A percentile compares a stretch with the other conserved stretches of the same genome.
Evolutionary conservation across 163 green algal species (phyloP).

Genomic region (Chlorella variabilis): DNA sequence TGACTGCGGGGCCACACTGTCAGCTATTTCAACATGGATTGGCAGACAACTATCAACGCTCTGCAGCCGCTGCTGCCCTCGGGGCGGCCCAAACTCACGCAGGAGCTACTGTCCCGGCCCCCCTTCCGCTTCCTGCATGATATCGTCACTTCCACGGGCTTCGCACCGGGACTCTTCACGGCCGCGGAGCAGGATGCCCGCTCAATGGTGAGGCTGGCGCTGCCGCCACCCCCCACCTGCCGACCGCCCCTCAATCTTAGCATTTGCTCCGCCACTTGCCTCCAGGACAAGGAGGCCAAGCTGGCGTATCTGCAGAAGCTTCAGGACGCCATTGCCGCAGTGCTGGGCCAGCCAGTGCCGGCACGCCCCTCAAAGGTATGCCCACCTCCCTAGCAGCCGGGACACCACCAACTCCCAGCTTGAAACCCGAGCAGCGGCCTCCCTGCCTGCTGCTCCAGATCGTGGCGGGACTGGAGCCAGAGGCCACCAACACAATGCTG

Average conservation of each 20-base stretch:
- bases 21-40: constrained; percentile 17
- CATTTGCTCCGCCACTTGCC: background rate
- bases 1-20: no score
- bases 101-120: constrained; percentile 79
- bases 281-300: constrained; percentile 83
- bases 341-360: constrained; percentile 57
- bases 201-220: background rate
- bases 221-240: background rate
- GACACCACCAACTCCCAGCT: background rate
- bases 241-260: background rate
- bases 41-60: constrained; percentile 44
- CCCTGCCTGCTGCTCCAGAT: constrained; percentile 61
- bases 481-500: constrained; percentile 87
- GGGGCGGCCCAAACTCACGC: constrained; percentile 73
- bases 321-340: constrained; percentile 65
- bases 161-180: constrained; percentile 73
- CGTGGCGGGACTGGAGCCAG: constrained; percentile 83
- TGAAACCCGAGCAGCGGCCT: no score
- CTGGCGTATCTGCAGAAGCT: constrained; percentile 81
- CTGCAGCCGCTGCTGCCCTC: constrained; percentile 57
- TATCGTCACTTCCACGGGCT: constrained; percentile 78
- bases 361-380: constrained; percentile 75
- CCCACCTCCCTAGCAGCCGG: no score
- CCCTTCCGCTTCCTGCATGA: constrained; percentile 90
- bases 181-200: constrained; percentile 65